A percentile compares a stretch with the other conserved stretches of the same genome.
Evolutionary conservation across 768 basidiomycete species (phyloP).

Genomic region (Clitopilus passeckerianus): DNA sequence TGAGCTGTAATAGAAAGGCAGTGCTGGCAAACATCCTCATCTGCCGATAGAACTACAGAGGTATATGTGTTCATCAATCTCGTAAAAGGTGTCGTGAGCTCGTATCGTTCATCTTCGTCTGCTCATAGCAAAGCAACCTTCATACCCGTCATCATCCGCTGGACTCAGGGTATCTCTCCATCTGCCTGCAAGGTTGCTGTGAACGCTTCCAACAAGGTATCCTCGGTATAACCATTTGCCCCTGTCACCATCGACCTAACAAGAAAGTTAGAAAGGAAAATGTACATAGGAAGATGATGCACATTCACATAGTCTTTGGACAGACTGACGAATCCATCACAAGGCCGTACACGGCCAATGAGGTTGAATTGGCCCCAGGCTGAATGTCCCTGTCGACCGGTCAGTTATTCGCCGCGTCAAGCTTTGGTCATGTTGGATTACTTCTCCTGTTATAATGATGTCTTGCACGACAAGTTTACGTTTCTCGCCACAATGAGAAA

Average conservation of each 20-base stretch:
- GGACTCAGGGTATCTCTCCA: slow-evolving; percentile 85
- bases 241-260: slow-evolving; percentile 64
- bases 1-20: not conserved
- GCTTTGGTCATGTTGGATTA: slow-evolving; percentile 21
- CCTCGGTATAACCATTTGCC: slow-evolving; percentile 87
- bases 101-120: slow-evolving; percentile 40
- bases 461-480: slow-evolving; percentile 36
- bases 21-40: not conserved
- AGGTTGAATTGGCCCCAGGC: slow-evolving; percentile 88
- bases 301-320: slow-evolving; percentile 78
- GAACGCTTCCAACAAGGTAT: slow-evolving; percentile 65
- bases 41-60: too few relatives aligned
- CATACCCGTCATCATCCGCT: slow-evolving; percentile 62
- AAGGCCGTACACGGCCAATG: slow-evolving; percentile 72
- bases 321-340: slow-evolving; percentile 76
- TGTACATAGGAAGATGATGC: slow-evolving; percentile 6
- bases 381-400: slow-evolving; percentile 66
- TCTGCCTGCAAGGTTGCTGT: slow-evolving; percentile 74
- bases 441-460: slow-evolving; percentile 73
- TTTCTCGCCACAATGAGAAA: slow-evolving; percentile 10
- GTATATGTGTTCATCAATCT: not conserved
- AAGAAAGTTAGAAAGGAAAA: slow-evolving; percentile 1
- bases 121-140: slow-evolving; percentile 81
- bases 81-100: not conserved
- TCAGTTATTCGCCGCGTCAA: not conserved